Conservation (phyloP, 129 eudicot species). For the Mikania micrantha region DNA sequence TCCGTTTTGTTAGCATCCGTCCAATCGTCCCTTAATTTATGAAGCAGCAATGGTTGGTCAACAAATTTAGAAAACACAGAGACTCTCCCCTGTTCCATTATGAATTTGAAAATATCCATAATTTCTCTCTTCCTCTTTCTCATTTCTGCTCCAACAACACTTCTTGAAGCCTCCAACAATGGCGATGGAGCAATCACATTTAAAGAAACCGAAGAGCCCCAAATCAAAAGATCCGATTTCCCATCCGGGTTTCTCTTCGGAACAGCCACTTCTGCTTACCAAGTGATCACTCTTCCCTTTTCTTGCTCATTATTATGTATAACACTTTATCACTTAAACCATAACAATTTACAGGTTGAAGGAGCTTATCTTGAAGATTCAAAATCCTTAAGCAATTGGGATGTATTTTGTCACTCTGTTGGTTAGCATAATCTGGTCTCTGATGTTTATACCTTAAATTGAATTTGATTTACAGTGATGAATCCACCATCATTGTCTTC, state of each 20-base stretch:
- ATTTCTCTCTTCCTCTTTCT: constrained; percentile 11
- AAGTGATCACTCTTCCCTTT: constrained; percentile 29
- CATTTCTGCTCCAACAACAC: neutral
- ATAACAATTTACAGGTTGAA: constrained; percentile 47
- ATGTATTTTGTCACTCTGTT: constrained; percentile 36
- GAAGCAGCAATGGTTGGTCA: neutral
- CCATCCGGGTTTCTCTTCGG: constrained; percentile 78
- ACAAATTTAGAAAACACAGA: neutral
- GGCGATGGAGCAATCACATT: neutral
- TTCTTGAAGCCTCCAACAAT: constrained; percentile 19
- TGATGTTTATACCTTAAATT: neutral
- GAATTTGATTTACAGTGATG: neutral
- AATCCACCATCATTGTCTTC: neutral
- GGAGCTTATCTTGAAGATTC: constrained; percentile 81
- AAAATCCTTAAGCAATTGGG: constrained; percentile 62
- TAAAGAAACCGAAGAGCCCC: constrained; percentile 5
- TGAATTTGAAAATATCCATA: neutral
- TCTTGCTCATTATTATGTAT: neutral
- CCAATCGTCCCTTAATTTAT: too few relatives aligned
- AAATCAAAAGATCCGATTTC: constrained; percentile 46
- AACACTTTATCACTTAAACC: neutral
- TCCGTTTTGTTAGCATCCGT: too few relatives aligned
- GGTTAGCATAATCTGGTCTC: too few relatives aligned
- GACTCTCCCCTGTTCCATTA: neutral
- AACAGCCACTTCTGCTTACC: constrained; percentile 71